A percentile compares a stretch with the other conserved stretches of the same genome.
These are phyloP conservation scores for Trametes elegans DNA, from an alignment of 768 basidiomycete species.

Conservation along the genomic window DNA sequence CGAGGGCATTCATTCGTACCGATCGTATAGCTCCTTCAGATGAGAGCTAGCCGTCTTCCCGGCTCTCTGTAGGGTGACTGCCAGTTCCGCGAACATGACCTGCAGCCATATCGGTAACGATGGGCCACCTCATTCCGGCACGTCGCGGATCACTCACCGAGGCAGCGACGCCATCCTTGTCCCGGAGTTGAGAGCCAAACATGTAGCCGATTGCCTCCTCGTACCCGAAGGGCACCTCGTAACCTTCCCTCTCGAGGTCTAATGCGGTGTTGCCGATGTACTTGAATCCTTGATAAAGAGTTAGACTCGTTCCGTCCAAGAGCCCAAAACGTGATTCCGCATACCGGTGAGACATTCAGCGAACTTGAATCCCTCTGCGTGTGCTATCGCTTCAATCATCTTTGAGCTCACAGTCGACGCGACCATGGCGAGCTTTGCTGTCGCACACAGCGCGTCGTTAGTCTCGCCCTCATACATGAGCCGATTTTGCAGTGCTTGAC, in stretches of 20 bases:
- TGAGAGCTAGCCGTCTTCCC: conserved; percentile 56
- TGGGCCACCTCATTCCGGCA: neutral
- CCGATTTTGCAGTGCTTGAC: neutral
- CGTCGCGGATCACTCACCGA: conserved; percentile 50
- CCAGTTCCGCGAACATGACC: conserved; percentile 72
- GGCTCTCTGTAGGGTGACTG: conserved; percentile 43
- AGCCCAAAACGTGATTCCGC: neutral
- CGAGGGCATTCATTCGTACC: conserved; percentile 34
- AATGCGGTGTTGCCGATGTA: conserved; percentile 85
- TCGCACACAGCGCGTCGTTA: neutral
- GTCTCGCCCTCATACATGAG: conserved; percentile 6
- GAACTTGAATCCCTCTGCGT: conserved; percentile 76
- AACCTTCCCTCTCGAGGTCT: conserved; percentile 60
- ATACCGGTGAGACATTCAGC: conserved; percentile 81
- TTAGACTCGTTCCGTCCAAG: neutral
- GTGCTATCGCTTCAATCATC: conserved; percentile 80
- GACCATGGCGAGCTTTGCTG: conserved; percentile 75
- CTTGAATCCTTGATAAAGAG: conserved; percentile 65
- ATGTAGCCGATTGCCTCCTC: conserved; percentile 94
- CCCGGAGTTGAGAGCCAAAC: conserved; percentile 75
- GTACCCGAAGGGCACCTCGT: conserved; percentile 72
- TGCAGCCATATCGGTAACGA: conserved; percentile 24
- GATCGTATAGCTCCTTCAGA: conserved; percentile 60
- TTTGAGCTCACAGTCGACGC: conserved; percentile 90
- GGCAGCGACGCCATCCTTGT: conserved; percentile 88